Conservation (phyloP, 306 rosid genomes). For the Cyamopsis tetragonoloba region DNA sequence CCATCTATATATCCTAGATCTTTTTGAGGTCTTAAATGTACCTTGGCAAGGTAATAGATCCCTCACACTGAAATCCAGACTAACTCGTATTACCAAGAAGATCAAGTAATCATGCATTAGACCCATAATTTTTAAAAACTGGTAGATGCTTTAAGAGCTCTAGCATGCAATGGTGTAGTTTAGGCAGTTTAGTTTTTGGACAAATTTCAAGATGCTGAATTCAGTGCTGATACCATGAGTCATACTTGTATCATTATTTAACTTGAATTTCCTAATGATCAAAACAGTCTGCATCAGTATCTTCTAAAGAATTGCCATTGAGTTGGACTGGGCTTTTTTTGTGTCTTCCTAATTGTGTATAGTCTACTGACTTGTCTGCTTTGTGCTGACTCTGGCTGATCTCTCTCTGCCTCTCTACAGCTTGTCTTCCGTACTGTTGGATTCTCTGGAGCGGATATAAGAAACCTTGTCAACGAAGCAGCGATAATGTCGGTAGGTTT, state of each 20-base stretch:
- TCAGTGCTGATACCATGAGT: slow-evolving; percentile 7
- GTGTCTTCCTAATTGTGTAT: background rate
- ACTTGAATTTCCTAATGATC: background rate
- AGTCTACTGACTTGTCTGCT: slow-evolving; percentile 20
- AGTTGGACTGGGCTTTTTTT: slow-evolving; percentile 1
- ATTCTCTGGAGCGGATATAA: slow-evolving; percentile 93
- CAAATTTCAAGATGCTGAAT: background rate
- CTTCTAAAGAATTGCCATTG: background rate
- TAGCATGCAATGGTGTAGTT: no score
- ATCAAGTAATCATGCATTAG: no score
- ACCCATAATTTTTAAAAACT: no score
- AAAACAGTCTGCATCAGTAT: background rate
- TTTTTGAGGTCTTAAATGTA: no score
- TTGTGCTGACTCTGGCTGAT: slow-evolving; percentile 19
- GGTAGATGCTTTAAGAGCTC: no score
- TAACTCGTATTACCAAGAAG: no score
- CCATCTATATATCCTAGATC: no score
- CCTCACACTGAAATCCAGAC: no score
- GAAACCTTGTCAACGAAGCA: slow-evolving; percentile 95
- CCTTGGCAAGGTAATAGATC: no score
- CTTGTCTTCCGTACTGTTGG: slow-evolving; percentile 97
- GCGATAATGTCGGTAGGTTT: slow-evolving; percentile 93
- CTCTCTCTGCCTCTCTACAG: slow-evolving; percentile 45
- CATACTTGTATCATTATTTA: background rate
- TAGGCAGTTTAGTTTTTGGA: background rate